Conservation (phyloP, 768 basidiomycete species). For the Serendipita sp. region DNA sequence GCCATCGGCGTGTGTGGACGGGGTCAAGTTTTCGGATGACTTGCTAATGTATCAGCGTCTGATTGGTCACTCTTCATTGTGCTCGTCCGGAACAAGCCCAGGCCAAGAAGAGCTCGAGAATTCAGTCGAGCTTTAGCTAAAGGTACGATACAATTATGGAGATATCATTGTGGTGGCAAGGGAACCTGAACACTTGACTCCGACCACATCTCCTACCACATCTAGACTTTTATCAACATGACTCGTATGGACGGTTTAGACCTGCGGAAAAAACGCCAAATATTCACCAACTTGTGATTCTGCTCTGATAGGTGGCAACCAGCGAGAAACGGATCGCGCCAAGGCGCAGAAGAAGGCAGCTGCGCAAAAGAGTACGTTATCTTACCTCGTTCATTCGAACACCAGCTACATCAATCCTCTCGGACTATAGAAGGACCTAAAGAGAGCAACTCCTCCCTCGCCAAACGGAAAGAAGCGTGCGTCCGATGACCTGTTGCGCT, state of each 20-base stretch:
- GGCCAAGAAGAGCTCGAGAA: not conserved
- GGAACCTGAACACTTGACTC: not conserved
- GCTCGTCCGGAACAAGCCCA: not conserved
- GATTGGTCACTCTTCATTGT: not conserved
- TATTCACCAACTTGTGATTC: not conserved
- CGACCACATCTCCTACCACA: not conserved
- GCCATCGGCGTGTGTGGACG: not conserved
- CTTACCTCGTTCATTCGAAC: not conserved
- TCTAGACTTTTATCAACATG: not conserved
- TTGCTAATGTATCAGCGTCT: not conserved
- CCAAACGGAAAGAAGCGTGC: constrained; percentile 62
- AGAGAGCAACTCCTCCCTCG: constrained; percentile 44
- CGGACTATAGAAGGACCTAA: constrained; percentile 30
- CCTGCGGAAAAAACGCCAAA: not conserved
- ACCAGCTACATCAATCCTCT: not conserved
- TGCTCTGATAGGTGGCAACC: constrained; percentile 52
- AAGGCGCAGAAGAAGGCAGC: constrained; percentile 52
- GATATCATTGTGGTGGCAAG: not conserved
- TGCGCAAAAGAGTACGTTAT: not conserved
- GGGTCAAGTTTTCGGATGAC: not conserved
- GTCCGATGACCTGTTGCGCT: constrained; percentile 18
- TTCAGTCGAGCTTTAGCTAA: not conserved
- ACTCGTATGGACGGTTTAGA: not conserved
- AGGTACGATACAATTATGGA: not conserved
- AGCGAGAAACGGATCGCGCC: constrained; percentile 57